Base-by-base conservation (phyloP, 148 eudicot genomes). In the Rhododendron ferrugineum region DNA sequence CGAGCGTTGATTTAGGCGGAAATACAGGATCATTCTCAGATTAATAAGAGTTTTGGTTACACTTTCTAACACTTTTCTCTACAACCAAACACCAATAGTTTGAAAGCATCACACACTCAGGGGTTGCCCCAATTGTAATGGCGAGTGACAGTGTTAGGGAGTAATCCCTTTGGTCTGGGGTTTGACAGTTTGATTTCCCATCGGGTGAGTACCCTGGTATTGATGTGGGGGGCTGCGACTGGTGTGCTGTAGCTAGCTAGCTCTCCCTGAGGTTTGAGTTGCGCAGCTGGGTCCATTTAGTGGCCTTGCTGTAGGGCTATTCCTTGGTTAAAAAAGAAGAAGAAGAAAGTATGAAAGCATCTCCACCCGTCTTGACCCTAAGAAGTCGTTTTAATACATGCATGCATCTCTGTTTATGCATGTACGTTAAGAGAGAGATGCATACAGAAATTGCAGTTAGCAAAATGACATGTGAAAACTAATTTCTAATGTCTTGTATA, bases 1-100 rank as follows among this genome's bases (percentile, higher is more conserved):
- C 23, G 58, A 85, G 46, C 90, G 80, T 58, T 80, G 83, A 86
- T 84, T 88, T 83, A 84, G 88, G 85, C 90, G 78, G 66, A 84
- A 72, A 73, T 64, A 36, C 26, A 84, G 83, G 85, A 56, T 79
- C 64, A 62, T 84, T 83, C 83, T 79, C 18, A 15, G 62, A 80
- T 79, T 70, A 70, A 58, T 1, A 42, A 79, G 42, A 9, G 64
- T 54, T 85, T 85, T 40, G 56, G 70, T 85, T 77, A 6, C 36
- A 74, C 82, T 76, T 88, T 62, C 52, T 26, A 36, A 62, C 40
- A 15, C 42, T 83, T 66, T 46, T 83, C 60, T 68, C 75, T 6
- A 22, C 34, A 60, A 40, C 84, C 74, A 60, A 82, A 82, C 72
- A 82, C 20, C 74, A 23, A 1, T 81, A 58, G 30, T 34, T 34